A percentile compares a stretch with the other conserved stretches of the same genome.
phyloP scores from a whole-genome alignment of 805 yeast species.

The Schwanniomyces pseudopolymorphus region DNA sequence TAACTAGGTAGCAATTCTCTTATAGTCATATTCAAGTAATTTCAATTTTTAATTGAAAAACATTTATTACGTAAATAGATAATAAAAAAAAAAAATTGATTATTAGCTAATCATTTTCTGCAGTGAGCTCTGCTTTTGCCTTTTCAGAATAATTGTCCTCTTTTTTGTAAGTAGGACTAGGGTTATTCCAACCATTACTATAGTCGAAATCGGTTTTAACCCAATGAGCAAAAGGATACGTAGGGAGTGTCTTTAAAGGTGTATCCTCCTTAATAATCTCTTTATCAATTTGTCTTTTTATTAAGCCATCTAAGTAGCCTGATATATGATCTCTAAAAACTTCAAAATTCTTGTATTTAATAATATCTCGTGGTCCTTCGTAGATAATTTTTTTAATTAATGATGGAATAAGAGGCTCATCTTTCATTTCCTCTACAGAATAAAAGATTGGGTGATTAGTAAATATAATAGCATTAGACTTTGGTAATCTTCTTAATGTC shows the following conservation, averaged over 20 bases:
- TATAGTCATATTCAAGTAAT: too few species aligned
- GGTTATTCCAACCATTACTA: conserved; percentile 41
- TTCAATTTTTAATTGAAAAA: too few species aligned
- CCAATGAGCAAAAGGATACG: conserved; percentile 68
- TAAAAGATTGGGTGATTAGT: conserved; percentile 79
- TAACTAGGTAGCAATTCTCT: too few species aligned
- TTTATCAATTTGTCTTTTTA: conserved; percentile 55
- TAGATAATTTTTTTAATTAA: conserved; percentile 61
- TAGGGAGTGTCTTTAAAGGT: conserved; percentile 56
- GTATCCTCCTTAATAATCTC: conserved; percentile 57
- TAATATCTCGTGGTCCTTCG: conserved; percentile 66
- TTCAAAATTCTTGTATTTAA: conserved; percentile 63
- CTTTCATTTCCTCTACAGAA: conserved; percentile 75
- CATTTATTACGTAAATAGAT: not conserved
- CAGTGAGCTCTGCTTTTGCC: conserved; percentile 17
- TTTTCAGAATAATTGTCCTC: conserved; percentile 20
- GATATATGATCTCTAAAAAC: conserved; percentile 57
- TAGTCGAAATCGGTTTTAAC: conserved; percentile 40
- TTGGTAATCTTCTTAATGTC: conserved; percentile 66
- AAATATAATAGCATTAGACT: conserved; percentile 62
- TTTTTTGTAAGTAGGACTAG: conserved; percentile 23
- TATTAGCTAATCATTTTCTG: conserved; percentile 7
- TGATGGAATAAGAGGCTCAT: conserved; percentile 77
- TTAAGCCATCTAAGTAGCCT: conserved; percentile 56
- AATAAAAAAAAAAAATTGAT: not conserved